Percentiles rank a stretch among this genome's conserved stretches.
These are phyloP conservation scores for Dimargaris cristalligena DNA, from an alignment of 192 early-diverging fungal species.

Conservation along the genomic window DNA sequence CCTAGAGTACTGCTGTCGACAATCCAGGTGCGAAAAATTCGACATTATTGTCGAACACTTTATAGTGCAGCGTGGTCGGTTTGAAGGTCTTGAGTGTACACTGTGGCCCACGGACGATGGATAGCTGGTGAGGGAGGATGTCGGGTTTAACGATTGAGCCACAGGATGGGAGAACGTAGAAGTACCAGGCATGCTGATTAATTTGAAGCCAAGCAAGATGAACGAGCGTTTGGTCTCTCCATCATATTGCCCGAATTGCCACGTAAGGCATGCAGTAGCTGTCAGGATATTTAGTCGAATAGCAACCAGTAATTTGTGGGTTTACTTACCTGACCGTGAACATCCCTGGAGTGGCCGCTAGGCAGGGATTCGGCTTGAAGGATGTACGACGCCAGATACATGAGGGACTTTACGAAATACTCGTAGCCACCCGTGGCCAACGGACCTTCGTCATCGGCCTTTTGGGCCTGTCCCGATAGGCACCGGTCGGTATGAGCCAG, in stretches of 20 bases:
- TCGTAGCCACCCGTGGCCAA: not conserved
- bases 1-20: constrained; percentile 1
- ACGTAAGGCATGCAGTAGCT: not conserved
- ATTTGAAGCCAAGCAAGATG: not conserved
- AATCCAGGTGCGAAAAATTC: constrained; percentile 11
- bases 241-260: not conserved
- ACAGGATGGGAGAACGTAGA: not conserved
- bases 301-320: not conserved
- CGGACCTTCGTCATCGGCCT: not conserved
- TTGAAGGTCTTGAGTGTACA: not conserved
- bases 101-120: constrained; percentile 7
- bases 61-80: not conserved
- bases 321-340: constrained; percentile 10
- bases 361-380: not conserved
- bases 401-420: not conserved
- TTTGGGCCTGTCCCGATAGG: not conserved
- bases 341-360: constrained; percentile 7
- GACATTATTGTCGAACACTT: constrained; percentile 10
- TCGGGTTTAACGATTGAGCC: not conserved
- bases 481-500: not conserved
- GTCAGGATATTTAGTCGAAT: not conserved
- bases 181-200: not conserved
- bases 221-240: not conserved
- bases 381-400: not conserved
- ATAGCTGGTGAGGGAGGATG: too few species aligned